Evolutionary conservation across 148 eudicot species (phyloP), one percentile per base, ranked within the genome.

Genomic region (Silene uniflora): DNA sequence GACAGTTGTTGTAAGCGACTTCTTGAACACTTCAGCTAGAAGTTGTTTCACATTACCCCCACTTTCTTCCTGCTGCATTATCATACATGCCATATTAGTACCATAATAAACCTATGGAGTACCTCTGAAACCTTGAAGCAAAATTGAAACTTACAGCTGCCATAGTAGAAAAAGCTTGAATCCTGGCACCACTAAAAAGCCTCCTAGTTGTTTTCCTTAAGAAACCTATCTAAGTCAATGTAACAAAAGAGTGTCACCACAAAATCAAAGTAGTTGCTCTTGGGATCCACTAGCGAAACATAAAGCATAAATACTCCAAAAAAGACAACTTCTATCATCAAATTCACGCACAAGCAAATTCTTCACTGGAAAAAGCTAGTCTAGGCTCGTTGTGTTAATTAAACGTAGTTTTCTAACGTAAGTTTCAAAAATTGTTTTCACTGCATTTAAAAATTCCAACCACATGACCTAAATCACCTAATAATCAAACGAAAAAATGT

Each of bases 171-270:
- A 81, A 29, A 29, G 82, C 74, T 69, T 77, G 84, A 10, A 78
- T 76, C 77, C 62, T 78, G 35, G 75, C 75, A 44, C 79, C 72
- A 42, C 73, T 71, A 62, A 80, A 79, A 24, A 88, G 58, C 79
- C 90, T 85, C 77, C 77, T 84, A 78, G 85, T 84, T 44, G 81
- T 86, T 70, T 83, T 82, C 84, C 88, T 85, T 73, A 87, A 73
- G 78, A 80, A 82, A 83, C 83, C 98, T 93, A 91, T 85, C 98
- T 93, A 90, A 68, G 87, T 89, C 81, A 85, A 70, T 52, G 65
- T 82, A 82, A 25, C 81, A 23, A 24, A 63, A 84, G 70, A 62
- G 75, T 24, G 35, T 69, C 46, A 73, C 66, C 21, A 63, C 22
- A n/a, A 73, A 77, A 18, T 68, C 10, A 8, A 0, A 39, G 10